phyloP scores from a whole-genome alignment of 176 grass and related monocot species.

The Alloteropsis semialata region DNA sequence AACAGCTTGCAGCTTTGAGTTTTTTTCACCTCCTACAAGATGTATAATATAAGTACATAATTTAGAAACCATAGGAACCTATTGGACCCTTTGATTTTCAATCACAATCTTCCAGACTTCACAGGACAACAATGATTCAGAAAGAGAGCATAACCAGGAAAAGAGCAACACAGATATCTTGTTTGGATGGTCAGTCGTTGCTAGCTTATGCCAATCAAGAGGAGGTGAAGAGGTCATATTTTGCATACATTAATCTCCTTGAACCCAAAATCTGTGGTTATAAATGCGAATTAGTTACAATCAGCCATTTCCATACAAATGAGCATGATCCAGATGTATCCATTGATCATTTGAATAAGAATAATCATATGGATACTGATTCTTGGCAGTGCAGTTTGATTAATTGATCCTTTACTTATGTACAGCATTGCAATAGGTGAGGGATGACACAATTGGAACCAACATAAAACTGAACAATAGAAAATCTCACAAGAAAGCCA shows the following conservation, averaged over 20 bases:
- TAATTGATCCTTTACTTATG: neutral
- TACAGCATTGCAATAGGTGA: neutral
- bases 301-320: neutral
- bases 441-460: neutral
- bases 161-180: neutral
- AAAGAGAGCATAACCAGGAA: neutral
- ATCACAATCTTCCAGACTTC: neutral
- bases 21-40: constrained; percentile 32
- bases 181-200: neutral
- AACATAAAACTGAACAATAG: neutral
- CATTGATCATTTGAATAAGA: neutral
- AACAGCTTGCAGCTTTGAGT: neutral
- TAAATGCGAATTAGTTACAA: neutral
- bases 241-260: constrained; percentile 1
- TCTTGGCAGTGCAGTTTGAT: neutral
- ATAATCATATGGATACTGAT: neutral
- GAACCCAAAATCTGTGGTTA: neutral
- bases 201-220: constrained; percentile 5
- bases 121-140: neutral
- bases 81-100: neutral
- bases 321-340: neutral
- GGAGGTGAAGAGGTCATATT: neutral
- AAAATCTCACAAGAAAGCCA: neutral
- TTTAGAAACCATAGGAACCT: constrained; percentile 2
- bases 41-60: neutral